Base-by-base conservation (phyloP, 352 stramenopile genomes). In the Phytophthora brassicae region DNA sequence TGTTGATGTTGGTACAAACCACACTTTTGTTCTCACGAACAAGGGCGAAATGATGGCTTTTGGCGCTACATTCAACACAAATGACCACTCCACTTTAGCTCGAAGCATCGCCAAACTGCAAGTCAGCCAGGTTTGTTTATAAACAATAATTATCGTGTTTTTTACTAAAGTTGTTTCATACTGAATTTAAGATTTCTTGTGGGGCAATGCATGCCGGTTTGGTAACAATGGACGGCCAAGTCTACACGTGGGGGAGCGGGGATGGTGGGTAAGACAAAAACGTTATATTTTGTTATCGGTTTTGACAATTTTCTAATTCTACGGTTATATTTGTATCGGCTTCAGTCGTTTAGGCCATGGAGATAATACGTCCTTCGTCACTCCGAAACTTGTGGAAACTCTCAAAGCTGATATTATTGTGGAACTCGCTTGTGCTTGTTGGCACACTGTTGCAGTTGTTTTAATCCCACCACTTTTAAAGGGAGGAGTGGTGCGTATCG, bases 391-490 rank as follows among this genome's bases (percentile, higher is more conserved):
- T 2, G 68, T 94, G 2, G 86, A 94, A 39, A 68, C 67, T 12
- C 69, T 94, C 0, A 79, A 86, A 36, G 75, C 79, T 1, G 84
- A 92, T 44, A 76, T 94, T 28, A 86, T 93, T 33, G 84, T 94
- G 19, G 84, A 94, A 22, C 66, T 94, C 1, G 77, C 82, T 7
- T 94, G 86, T 43, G 84, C 73, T 2, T 92, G 79, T 45, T 98
- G 93, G 91, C 90, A 97, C 55, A 88, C 85, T 0, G 87, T 94
- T 19, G 89, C 85, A 7, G 70, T 98, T 28, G 90, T 97, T 3
- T 65, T 96, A 8, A 90, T 97, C 16, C 89, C 90, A 17, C 88
- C 88, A 0, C 55, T 97, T 20, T 68, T 92, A 49, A 90, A 93
- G 59, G 87, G 87, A 28, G 89, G 89, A 19, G 70, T 94, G 55